phyloP scores from a whole-genome alignment of 257 asterid species.

The Jacaranda copaia region DNA sequence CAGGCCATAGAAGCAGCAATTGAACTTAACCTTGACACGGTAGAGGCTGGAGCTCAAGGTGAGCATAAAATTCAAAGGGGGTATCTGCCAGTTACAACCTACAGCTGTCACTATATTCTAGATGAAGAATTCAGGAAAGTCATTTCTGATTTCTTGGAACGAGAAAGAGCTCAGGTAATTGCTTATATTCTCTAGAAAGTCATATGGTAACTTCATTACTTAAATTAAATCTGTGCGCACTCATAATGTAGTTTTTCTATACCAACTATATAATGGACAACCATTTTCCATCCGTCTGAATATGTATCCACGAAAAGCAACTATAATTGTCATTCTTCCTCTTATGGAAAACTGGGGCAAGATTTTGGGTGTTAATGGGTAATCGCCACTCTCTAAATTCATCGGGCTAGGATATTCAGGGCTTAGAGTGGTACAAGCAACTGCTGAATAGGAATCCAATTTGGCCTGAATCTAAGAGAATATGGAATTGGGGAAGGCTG shows the following conservation, averaged over 20 bases:
- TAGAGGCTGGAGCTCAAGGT: constrained; percentile 99
- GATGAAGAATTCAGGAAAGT: constrained; percentile 77
- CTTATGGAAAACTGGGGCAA: no score
- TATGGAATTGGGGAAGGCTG: no score
- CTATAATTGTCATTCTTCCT: no score
- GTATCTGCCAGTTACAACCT: constrained; percentile 83
- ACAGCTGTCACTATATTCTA: constrained; percentile 83
- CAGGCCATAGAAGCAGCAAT: constrained; percentile 99
- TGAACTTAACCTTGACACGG: constrained; percentile 77
- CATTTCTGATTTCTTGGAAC: constrained; percentile 75
- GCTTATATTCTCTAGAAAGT: not conserved
- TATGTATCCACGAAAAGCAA: no score
- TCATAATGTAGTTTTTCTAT: not conserved
- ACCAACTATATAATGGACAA: not conserved
- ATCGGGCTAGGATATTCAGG: no score
- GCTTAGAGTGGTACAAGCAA: no score
- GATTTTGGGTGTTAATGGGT: no score
- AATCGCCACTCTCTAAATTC: no score
- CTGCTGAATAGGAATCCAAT: no score
- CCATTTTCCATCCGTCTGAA: not conserved
- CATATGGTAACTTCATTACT: not conserved
- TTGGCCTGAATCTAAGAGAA: no score
- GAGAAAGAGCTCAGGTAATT: constrained; percentile 82
- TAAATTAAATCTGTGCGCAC: not conserved
- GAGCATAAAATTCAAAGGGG: constrained; percentile 99